Evolutionary conservation across 192 early-diverging fungal species (phyloP).

Genomic region (Allomyces macrogynus): DNA sequence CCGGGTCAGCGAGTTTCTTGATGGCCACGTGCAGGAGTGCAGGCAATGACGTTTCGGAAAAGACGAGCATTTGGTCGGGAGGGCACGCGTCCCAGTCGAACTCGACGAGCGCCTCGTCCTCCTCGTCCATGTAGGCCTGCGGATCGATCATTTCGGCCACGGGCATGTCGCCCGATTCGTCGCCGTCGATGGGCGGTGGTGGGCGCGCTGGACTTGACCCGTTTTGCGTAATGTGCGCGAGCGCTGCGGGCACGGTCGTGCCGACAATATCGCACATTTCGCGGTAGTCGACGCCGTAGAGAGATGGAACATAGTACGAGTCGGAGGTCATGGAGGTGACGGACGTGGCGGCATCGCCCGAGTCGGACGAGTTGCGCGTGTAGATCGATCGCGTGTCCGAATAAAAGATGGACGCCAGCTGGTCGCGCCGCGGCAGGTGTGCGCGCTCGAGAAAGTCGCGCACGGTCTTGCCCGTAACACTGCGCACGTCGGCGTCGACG

Average conservation of each 20-base stretch:
- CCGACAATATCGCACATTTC: conserved; percentile 1
- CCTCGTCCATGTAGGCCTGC: conserved; percentile 18
- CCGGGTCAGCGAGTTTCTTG: conserved; percentile 4
- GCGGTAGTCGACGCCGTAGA: conserved; percentile 1
- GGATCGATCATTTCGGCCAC: conserved; percentile 6
- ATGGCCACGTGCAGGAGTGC: conserved; percentile 54
- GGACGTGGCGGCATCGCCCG: neutral
- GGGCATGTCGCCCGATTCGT: neutral
- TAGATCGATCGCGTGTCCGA: neutral
- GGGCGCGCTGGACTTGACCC: neutral
- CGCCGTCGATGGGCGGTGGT: neutral
- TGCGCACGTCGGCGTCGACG: conserved; percentile 45
- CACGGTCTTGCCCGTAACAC: conserved; percentile 47
- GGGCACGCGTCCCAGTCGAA: conserved; percentile 67
- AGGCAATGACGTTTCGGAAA: conserved; percentile 46
- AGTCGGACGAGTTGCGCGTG: neutral
- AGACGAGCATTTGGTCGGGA: conserved; percentile 93
- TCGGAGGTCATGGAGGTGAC: neutral
- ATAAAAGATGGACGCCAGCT: neutral
- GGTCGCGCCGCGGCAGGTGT: neutral
- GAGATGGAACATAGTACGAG: neutral
- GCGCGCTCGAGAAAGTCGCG: conserved; percentile 39
- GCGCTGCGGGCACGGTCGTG: neutral
- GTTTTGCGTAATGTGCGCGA: neutral
- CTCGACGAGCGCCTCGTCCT: conserved; percentile 12